Evolutionary conservation across 2,329 filamentous ascomycete species (phyloP).

Genomic region (Alternaria tenuissima): DNA sequence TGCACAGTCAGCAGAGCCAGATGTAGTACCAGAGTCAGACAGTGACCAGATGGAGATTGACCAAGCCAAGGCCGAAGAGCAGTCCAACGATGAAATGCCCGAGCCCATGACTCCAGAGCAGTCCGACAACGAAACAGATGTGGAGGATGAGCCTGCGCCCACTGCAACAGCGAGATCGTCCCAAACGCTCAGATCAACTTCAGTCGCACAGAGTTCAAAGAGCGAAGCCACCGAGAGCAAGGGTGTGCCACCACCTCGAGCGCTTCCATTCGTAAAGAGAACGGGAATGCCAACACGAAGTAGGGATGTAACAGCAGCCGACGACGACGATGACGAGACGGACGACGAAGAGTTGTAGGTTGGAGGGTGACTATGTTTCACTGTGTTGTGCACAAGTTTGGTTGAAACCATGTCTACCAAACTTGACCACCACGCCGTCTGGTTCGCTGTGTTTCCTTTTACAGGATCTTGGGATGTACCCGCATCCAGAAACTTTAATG

Average conservation of each 20-base stretch:
- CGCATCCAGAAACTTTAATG: not conserved
- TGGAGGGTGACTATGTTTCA: not conserved
- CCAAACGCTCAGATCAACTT: slow-evolving; percentile 27
- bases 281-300: not conserved
- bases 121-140: slow-evolving; percentile 49
- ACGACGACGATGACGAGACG: slow-evolving; percentile 44
- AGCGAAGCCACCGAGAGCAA: slow-evolving; percentile 5
- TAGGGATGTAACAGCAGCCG: not conserved
- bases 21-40: slow-evolving; percentile 36
- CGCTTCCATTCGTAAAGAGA: slow-evolving; percentile 45
- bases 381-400: not conserved
- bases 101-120: slow-evolving; percentile 45
- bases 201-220: not conserved
- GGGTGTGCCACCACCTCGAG: slow-evolving; percentile 43
- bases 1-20: slow-evolving; percentile 30
- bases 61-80: slow-evolving; percentile 36
- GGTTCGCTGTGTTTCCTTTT: not conserved
- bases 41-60: slow-evolving; percentile 47
- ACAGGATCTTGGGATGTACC: not conserved
- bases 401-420: not conserved
- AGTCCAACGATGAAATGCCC: slow-evolving; percentile 33
- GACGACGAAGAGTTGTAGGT: slow-evolving; percentile 49
- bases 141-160: slow-evolving; percentile 36
- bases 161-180: slow-evolving; percentile 21
- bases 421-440: not conserved